Evolutionary conservation across 2,329 filamentous ascomycete species (phyloP), one percentile per base, ranked within the genome.

Genomic region (Trichoderma sp.): DNA sequence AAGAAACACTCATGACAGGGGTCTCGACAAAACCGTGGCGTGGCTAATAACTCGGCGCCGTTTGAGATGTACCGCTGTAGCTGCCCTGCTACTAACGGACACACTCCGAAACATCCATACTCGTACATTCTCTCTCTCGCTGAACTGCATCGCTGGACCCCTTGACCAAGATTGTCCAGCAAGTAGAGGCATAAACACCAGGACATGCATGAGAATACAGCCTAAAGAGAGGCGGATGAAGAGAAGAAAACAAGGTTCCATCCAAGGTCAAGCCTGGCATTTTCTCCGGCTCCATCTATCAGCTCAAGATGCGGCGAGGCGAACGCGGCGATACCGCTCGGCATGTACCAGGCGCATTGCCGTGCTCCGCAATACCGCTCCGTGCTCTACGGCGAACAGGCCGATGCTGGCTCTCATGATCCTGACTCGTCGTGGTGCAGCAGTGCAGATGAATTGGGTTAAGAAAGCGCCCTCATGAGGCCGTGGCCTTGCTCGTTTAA

Each of bases 251-350:
- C 54, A 66, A 37, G 64, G 54, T 59, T 49, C 37, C 49, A 21
- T 49, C 52, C 21, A 52, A 51, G 34, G 60, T 24, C 32, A 37
- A 64, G 16, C 10, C 58, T 51, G n/a, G 64, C 28, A 51, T 59
- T 58, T 49, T 66, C 54, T 39, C 39, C 54, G 64, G 39, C 64
- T 59, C 64, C 64, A 66, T 66, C 64, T 66, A 58, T 66, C 64
- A 66, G 64, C 64, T 66, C 64, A 66, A 66, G 64, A 66, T 66
- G 64, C 64, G 54, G 64, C 64, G 54, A 66, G 64, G 64, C 64
- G 54, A 66, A 59, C 64, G 16, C 64, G 64, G 64, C 54, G 54
- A 59, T n/a, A 59, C 51, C 61, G 61, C 39, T 37, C n/a, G 54
- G 30, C 43, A 66, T 58, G 64, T 21, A 51, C 26, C 63, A 49